Evolutionary conservation across 2,329 filamentous ascomycete genomes (phyloP).

Genomic region (Dryadomyces quercivorus): DNA sequence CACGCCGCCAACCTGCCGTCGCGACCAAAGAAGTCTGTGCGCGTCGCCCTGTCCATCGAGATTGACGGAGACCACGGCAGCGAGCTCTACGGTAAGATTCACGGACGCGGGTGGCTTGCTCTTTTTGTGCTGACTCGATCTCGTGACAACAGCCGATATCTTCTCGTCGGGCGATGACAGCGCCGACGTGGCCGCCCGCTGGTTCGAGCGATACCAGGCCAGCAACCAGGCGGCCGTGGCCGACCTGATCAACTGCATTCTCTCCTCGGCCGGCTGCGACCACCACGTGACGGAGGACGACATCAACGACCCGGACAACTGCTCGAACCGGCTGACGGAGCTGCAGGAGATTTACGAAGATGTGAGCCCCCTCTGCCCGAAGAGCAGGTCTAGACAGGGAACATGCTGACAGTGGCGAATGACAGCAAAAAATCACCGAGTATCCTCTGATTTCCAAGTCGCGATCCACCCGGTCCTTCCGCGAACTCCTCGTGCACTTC

Average conservation of each 20-base stretch:
- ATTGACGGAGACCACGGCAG: conserved; percentile 39
- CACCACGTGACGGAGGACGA: conserved; percentile 69
- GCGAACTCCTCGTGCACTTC: conserved; percentile 64
- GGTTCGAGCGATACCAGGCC: conserved; percentile 44
- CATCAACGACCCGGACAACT: conserved; percentile 81
- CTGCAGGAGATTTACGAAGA: conserved; percentile 82
- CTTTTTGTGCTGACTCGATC: neutral
- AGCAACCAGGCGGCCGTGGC: conserved; percentile 43
- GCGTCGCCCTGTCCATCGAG: conserved; percentile 38
- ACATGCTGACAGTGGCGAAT: neutral
- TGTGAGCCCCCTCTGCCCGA: conserved; percentile 28
- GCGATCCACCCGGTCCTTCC: conserved; percentile 66
- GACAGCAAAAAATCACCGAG: conserved; percentile 63
- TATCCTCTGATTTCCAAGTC: conserved; percentile 83
- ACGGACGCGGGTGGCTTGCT: neutral
- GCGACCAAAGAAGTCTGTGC: conserved; percentile 43
- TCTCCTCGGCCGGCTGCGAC: conserved; percentile 68
- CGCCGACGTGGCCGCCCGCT: conserved; percentile 46
- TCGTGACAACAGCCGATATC: conserved; percentile 39
- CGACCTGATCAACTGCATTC: conserved; percentile 54
- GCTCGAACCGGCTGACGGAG: conserved; percentile 63
- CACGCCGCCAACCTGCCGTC: conserved; percentile 34
- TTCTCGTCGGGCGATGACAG: conserved; percentile 46
- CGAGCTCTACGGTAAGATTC: conserved; percentile 40
- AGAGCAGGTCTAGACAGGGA: too few species aligned